Conservation (phyloP, 352 stramenopile genomes). For the Plasmopara halstedii region DNA sequence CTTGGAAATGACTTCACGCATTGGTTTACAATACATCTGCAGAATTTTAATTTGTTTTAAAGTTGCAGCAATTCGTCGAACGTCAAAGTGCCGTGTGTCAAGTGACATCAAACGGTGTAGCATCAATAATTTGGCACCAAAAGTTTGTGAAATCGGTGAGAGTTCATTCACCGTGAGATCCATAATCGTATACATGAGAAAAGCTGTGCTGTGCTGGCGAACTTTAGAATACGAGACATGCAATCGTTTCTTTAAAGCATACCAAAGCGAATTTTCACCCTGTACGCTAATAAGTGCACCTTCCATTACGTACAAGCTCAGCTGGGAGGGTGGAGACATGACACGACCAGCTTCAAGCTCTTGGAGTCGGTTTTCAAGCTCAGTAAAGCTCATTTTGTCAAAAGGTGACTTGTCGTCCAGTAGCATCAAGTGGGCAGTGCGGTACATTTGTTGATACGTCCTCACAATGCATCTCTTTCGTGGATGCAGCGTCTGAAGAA, state of each 20-base stretch:
- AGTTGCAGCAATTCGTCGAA: slow-evolving; percentile 30
- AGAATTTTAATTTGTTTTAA: slow-evolving; percentile 63
- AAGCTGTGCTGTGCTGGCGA: slow-evolving; percentile 59
- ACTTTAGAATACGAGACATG: slow-evolving; percentile 74
- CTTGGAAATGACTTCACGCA: slow-evolving; percentile 56
- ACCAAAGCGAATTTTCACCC: slow-evolving; percentile 35
- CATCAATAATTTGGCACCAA: slow-evolving; percentile 60
- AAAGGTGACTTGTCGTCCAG: slow-evolving; percentile 38
- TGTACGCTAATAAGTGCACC: slow-evolving; percentile 65
- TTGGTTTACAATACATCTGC: slow-evolving; percentile 53
- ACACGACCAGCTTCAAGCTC: slow-evolving; percentile 42
- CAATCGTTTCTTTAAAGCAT: slow-evolving; percentile 36
- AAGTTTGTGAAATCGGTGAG: slow-evolving; percentile 56
- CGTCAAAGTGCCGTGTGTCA: slow-evolving; percentile 42
- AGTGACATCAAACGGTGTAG: slow-evolving; percentile 47
- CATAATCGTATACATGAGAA: slow-evolving; percentile 68
- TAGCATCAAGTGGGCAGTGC: slow-evolving; percentile 38
- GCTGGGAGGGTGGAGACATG: slow-evolving; percentile 56
- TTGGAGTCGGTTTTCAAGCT: slow-evolving; percentile 41
- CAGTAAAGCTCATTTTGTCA: slow-evolving; percentile 44
- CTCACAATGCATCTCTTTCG: slow-evolving; percentile 37
- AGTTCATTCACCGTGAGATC: slow-evolving; percentile 73
- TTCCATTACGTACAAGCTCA: slow-evolving; percentile 66
- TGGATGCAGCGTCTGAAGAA: slow-evolving; percentile 50
- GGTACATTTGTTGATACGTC: slow-evolving; percentile 64